These are phyloP conservation scores for Stachybotrys elegans DNA, from an alignment of 2,329 filamentous ascomycete species.

Conservation along the genomic window DNA sequence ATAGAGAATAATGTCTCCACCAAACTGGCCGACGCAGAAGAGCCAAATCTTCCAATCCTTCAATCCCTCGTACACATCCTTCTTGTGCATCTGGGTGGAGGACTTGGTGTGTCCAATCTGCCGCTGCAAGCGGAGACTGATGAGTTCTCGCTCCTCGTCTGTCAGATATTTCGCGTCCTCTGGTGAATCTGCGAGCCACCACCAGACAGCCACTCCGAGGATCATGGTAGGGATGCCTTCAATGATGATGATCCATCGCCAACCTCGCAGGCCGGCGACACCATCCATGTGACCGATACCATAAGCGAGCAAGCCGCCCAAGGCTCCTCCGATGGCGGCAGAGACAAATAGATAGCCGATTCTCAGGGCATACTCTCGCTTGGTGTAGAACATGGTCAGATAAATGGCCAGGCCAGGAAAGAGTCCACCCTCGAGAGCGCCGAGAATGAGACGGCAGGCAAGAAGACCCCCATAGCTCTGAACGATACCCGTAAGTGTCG, in stretches of 20 bases:
- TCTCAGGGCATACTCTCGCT: constrained; percentile 17
- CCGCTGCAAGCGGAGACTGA: constrained; percentile 20
- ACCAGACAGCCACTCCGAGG: constrained; percentile 21
- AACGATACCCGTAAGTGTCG: constrained; percentile 41
- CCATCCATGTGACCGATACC: constrained; percentile 27
- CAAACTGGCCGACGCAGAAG: constrained; percentile 56
- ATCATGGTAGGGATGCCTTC: constrained; percentile 32
- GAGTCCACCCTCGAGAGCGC: constrained; percentile 40
- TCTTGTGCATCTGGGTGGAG: constrained; percentile 32
- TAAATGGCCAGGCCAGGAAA: constrained; percentile 32
- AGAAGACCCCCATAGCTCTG: constrained; percentile 25
- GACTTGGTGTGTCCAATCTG: constrained; percentile 23
- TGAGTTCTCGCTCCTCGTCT: constrained; percentile 39
- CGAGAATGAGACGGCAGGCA: constrained; percentile 37
- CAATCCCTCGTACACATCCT: constrained; percentile 52
- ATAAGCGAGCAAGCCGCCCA: constrained; percentile 22
- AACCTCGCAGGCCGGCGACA: constrained; percentile 12
- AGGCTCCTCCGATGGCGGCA: constrained; percentile 16
- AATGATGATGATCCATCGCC: constrained; percentile 59
- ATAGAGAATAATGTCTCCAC: constrained; percentile 60
- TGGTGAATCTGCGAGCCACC: constrained; percentile 21
- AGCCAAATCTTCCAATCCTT: constrained; percentile 57
- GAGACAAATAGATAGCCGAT: constrained; percentile 20
- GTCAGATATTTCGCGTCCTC: constrained; percentile 53
- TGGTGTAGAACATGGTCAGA: constrained; percentile 20